Evolutionary conservation across 768 basidiomycete species (phyloP), one percentile per base, ranked within the genome.

Genomic region (Pisolithus tinctorius): DNA sequence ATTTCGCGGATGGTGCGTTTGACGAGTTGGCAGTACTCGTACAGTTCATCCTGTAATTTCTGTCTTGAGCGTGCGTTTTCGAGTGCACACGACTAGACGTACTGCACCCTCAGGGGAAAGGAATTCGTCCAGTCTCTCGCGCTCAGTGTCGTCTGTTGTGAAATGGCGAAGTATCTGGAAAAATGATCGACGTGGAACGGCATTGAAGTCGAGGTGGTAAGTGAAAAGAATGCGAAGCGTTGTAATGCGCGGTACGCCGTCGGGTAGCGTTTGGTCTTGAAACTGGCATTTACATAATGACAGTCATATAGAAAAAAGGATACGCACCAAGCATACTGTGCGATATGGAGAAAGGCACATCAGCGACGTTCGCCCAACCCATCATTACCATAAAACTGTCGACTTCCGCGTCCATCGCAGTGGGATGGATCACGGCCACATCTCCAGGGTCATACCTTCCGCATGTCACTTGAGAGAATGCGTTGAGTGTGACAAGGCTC

Each of bases 71-170:
- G 11, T 10, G 11, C 10, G 27, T 39, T 25, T 4, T 23, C n/a
- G 16, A 14, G 25, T 17, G 9, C 27, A 17, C 20, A 10, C 23
- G 23, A 37, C 38, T 41, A 2, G 30, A 72, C 79, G 47, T 63
- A 84, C 88, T 41, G 83, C 83, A 51, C 88, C 88, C 55, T 84
- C 86, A 1, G 62, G 65, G 4, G 84, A 80, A 31, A 83, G 67
- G 62, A 97, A 97, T 48, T 95, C 93, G 27, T 85, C 79, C 20
- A 98, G 69, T 63, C 88, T 88, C 61, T 95, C 94, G 23, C 69
- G 71, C 63, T 97, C 93, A 43, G 83, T 68, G 40, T 86, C 85
- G 56, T 93, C 88, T 0, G 70, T 62, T 0, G 87, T 80, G 60
- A 98, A 92, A 60, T 88, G 75, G 11, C 80, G 78, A 38, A 98